Evolutionary conservation across 169 alveolate genomes (phyloP), one percentile per base, ranked within the genome.

Genomic region (Babesia bovis): DNA sequence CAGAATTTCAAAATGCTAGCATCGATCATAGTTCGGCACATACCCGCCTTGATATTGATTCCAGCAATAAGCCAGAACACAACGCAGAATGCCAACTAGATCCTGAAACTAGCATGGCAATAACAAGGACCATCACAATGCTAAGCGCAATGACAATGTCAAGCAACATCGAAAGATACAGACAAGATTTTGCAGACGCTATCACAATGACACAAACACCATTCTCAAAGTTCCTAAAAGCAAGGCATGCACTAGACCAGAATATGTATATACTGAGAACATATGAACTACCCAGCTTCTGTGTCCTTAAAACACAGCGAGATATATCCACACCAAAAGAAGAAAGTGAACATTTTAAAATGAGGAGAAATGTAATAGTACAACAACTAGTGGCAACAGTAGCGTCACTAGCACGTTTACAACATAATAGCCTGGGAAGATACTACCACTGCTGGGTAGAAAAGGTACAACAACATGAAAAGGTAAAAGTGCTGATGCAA

Each of bases 361-460:
- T 68, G n/a, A 25, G 57, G 25, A 32, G 82, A 25, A 66, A 59
- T 25, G 15, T 68, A 33, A 7, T 78, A 0, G 25, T 78, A 21
- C 65, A 78, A 19, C 56, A 78, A 50, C 49, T 78, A 7, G 60
- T 68, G 17, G 53, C 86, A 19, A 15, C 51, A 0, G 70, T 78
- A 36, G 72, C 86, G 23, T 55, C 28, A 28, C 75, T 78, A 33
- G 49, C 86, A 0, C 36, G 72, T 12, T 49, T 78, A 40, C 76
- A 78, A 44, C 86, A 78, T 51, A 78, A 78, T 70, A 78, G 86
- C 45, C 45, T 78, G 5, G 72, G 74, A n/a, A 55, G 86, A 26
- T 78, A 78, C 38, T 78, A 78, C 52, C 86, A 78, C 65, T 78
- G 81, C 38, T 78, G 86, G 86, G 60, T 61, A 19, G 86, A 78